Base-by-base conservation (phyloP, 345 rosid species). In the Ailanthus altissimus region DNA sequence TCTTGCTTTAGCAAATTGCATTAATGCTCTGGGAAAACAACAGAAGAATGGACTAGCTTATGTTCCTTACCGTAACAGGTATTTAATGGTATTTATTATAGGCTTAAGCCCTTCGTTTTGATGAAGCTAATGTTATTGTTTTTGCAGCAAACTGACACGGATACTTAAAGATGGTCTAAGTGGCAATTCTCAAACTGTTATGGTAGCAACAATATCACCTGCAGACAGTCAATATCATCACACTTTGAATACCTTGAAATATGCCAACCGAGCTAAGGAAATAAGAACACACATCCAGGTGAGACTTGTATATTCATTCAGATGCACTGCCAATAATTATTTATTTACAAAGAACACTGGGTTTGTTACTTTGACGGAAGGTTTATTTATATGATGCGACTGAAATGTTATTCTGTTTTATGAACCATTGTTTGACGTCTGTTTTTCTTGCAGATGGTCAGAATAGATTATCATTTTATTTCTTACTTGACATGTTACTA, bases 201-300 rank as follows among this genome's bases (percentile, higher is more conserved):
- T 95, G 98, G 94, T 95, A 81, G 99, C 99, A 62, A 86, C 95
- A 21, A 69, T 91, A 83, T 91, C 95, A 70, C 93, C 91, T 6
- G 89, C 88, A 36, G 87, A 75, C 64, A 62, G 74, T 83, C 93
- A 91, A 69, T 91, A 91, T 80, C 89, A 88, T 84, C 95, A 95
- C 76, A 93, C 94, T 15, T 85, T 95, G 75, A 95, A 95, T 87
- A 91, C 99, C 73, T 67, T 95, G 85, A 95, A 95, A 86, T 93
- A 95, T 89, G 99, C 99, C n/a, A 93, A 95, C 80, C 77, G 98
- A 81, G 99, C 99, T 58, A 95, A 95, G 85, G 98, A 95, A 88
- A 93, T 95, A 80, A 91, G 86, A 88, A 95, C 96, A 23, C 98
- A 95, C 83, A 87, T 95, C 74, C 97, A 87, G 90, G 94, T 90